Base-by-base conservation (phyloP, 805 yeast genomes). In the Kuraishia cidri region DNA sequence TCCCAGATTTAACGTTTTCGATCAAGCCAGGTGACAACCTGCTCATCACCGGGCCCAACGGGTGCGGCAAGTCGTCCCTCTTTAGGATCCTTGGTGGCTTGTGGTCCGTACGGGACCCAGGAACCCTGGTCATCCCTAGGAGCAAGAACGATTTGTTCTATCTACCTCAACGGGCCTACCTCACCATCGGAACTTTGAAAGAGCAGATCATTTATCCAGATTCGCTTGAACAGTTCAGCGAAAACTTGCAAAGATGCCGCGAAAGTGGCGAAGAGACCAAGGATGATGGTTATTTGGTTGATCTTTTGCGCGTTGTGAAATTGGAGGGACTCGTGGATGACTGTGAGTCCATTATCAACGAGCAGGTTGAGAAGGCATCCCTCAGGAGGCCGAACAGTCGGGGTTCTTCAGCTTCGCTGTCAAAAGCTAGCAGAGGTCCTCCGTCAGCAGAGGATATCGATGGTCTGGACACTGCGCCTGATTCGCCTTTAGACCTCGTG, bases 141-240 rank as follows among this genome's bases (percentile, higher is more conserved):
- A 60, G 72, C 3, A 70, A 72, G 45, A 73, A 75, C 32, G 76
- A 73, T 36, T 75, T 88, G 48, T 88, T 87, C 50, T 88, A 88
- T 56, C 69, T 88, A 39, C 97, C 97, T 4, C 97, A 88, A 56
- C 69, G 90, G 46, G 95, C 96, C 4, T 88, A 87, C 50, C 69
- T 88, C 43, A 77, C 87, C 16, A 72, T 74, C 44, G 90, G 90
- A 8, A 66, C 90, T 1, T 70, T 88, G 45, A 72, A 83, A 36
- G 95, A 87, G 55, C 96, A 86, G 58, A 76, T 88, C 27, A 83
- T 88, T 20, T 88, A 88, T 52, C 97, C 97, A 4, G 79, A 81
- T 38, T 69, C 86, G 2, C 56, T 73, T 30, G 69, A 69, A 25
- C 80, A 74, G 26, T 81, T 66, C 52, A 59, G 44, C 32, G 43